Evolutionary conservation across 805 yeast genomes (phyloP), one percentile per base, ranked within the genome.

Genomic region (Kodamaea sagamina): DNA sequence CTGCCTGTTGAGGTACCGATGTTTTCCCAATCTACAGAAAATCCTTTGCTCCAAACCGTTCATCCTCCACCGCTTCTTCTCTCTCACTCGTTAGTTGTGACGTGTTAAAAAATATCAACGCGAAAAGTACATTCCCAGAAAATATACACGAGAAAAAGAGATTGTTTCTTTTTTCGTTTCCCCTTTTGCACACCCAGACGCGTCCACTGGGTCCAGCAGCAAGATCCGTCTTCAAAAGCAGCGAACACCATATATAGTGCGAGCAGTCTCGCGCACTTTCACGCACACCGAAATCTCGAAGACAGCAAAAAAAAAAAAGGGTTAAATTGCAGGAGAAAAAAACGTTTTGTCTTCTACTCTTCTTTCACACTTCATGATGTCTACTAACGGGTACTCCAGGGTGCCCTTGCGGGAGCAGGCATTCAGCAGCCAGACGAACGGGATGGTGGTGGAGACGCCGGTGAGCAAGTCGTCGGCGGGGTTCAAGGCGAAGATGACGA

Each of bases 401-500:
- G 41, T 38, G 11, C 41, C 41, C 17, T 38, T 38, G 19, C 41
- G 31, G 36, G 44, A 41, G 19, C 44, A 35, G 40, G 32, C 44
- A 25, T 41, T 41, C 39, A 41, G 32, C 45, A 29, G 31, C 39
- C n/a, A 13, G 13, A 38, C 18, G 13, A 18, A 27, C 32, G 29
- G 19, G n/a, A 11, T n/a, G 16, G 32, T 37, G 15, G 22, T 11
- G 11, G 40, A 26, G 18, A 63, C 68, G 7, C 68, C 68, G 17
- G 42, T 50, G 15, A 39, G 54, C 32, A 51, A 53, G 18, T 49
- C 46, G 31, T 22, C 44, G 41, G n/a, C 32, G 32, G 16, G 50
- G 39, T 36, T 46, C 51, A 15, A 29, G 11, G 4, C 34, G 19
- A 63, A 58, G 31, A 62, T 68, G 41, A 57, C 69, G 25, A 68